Evolutionary conservation across 2,329 filamentous ascomycete species (phyloP).

Genomic region (Diaporthe vaccinii): DNA sequence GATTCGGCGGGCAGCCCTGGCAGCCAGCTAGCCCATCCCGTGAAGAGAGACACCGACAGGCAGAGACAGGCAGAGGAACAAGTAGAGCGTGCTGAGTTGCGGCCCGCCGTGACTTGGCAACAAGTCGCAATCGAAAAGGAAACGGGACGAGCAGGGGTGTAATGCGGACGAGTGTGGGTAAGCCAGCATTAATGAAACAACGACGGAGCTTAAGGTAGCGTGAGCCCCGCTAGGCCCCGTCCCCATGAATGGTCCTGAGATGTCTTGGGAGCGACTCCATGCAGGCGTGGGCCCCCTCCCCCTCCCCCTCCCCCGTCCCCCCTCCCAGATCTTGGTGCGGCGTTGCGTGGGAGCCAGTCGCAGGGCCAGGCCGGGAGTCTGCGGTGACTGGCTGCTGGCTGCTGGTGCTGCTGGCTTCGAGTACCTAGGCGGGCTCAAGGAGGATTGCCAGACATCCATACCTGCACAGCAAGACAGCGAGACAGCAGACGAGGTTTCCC

Average conservation of each 20-base stretch:
- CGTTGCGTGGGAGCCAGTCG: constrained; percentile 38
- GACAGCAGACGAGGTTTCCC: constrained; percentile 23
- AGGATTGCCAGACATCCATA: constrained; percentile 25
- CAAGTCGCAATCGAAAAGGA: constrained; percentile 28
- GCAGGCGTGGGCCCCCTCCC: constrained; percentile 12
- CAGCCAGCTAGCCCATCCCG: neutral
- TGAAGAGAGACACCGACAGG: neutral
- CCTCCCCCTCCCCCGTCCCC: neutral
- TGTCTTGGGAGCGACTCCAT: constrained; percentile 34
- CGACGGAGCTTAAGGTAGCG: constrained; percentile 43
- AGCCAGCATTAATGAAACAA: constrained; percentile 42
- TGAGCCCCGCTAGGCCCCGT: constrained; percentile 38
- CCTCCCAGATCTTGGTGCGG: constrained; percentile 25
- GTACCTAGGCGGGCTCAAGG: constrained; percentile 4
- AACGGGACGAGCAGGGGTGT: constrained; percentile 36
- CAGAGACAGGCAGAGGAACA: neutral
- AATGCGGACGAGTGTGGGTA: constrained; percentile 39
- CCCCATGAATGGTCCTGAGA: constrained; percentile 38
- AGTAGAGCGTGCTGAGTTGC: constrained; percentile 16
- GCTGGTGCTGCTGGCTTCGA: neutral
- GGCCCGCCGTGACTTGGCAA: constrained; percentile 33
- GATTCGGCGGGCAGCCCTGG: neutral
- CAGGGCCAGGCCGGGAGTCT: constrained; percentile 31
- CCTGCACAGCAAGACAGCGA: constrained; percentile 1
- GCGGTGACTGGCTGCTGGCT: neutral